Evolutionary conservation across 768 basidiomycete genomes (phyloP), one percentile per base, ranked within the genome.

Genomic region (Tubosaeta sp.): DNA sequence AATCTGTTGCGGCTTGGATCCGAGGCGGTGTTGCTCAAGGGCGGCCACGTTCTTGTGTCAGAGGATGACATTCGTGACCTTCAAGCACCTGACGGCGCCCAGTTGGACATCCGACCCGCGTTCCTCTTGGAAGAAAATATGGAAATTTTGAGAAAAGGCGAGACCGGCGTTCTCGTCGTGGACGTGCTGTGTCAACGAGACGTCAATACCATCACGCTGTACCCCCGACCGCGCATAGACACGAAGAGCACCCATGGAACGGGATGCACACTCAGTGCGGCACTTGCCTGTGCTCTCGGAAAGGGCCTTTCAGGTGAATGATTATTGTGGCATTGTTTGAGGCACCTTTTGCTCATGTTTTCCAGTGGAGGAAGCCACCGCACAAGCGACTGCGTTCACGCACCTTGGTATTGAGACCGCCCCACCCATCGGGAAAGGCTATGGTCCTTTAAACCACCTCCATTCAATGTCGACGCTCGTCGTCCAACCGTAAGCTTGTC

Each of bases 181-280:
- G 88, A 90, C 60, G 74, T 88, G 1, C 71, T 92, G 3, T 77
- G 72, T 50, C 74, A 78, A 25, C 56, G 51, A 2, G 48, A 51
- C 34, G 55, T 64, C 42, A 65, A 70, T 12, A 57, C 59, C 5
- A 69, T 69, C 31, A 79, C 79, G 2, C 47, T 90, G 16, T 86
- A 83, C 54, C 73, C 81, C 17, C 76, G 81, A 7, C 84, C 86
- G 2, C 72, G 80, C 13, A 70, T 91, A 19, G 73, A 84, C 13
- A 83, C 88, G 6, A 77, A 70, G 32, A 90, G 76, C 58, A 97
- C 93, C 0, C 94, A 95, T 63, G 94, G 94, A 1, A 97, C 94
- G 0, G 94, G 93, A 2, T 97, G 93, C 65, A 97, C 94, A 0
- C 74, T 97, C n/a, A 86, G 84, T 43, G 84, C 93, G 0, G 89